Evolutionary conservation across 495 filamentous ascomycete genomes (phyloP).

Genomic region (Aspergillus panamensis): DNA sequence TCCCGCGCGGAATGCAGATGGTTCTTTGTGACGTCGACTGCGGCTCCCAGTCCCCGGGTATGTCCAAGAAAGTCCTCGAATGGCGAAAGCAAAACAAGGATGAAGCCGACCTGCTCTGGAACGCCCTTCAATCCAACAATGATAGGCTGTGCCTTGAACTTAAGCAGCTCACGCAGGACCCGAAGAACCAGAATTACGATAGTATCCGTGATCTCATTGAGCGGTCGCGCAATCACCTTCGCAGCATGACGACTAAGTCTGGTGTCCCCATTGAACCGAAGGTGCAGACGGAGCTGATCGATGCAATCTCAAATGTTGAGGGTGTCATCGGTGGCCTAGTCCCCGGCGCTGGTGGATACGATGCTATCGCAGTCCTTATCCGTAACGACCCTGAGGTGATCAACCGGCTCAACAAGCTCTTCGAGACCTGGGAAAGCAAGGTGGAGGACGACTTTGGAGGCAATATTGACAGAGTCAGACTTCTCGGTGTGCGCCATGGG

Average conservation of each 20-base stretch:
- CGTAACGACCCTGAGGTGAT: conserved; percentile 69
- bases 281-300: conserved; percentile 77
- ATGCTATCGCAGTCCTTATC: conserved; percentile 81
- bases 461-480: conserved; percentile 66
- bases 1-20: conserved; percentile 65
- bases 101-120: conserved; percentile 69
- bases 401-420: conserved; percentile 55
- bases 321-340: conserved; percentile 91
- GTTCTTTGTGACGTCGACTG: conserved; percentile 96
- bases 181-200: conserved; percentile 32
- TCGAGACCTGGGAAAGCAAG: conserved; percentile 60
- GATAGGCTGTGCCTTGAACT: conserved; percentile 65
- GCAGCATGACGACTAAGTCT: conserved; percentile 68
- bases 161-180: conserved; percentile 36
- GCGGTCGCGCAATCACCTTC: conserved; percentile 58
- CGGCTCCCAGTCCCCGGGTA: conserved; percentile 85
- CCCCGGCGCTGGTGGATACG: conserved; percentile 90
- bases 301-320: conserved; percentile 64
- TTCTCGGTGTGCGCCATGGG: conserved; percentile 80
- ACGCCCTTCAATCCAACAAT: conserved; percentile 68
- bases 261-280: conserved; percentile 88
- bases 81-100: conserved; percentile 70
- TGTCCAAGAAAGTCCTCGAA: conserved; percentile 85
- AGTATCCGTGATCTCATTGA: conserved; percentile 43
- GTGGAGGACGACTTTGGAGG: conserved; percentile 50